Percentiles rank a stretch among this genome's conserved stretches.
phyloP scores from a whole-genome alignment of 1,284 basidiomycete species.

The Apiotrichum mycotoxinovorans region DNA sequence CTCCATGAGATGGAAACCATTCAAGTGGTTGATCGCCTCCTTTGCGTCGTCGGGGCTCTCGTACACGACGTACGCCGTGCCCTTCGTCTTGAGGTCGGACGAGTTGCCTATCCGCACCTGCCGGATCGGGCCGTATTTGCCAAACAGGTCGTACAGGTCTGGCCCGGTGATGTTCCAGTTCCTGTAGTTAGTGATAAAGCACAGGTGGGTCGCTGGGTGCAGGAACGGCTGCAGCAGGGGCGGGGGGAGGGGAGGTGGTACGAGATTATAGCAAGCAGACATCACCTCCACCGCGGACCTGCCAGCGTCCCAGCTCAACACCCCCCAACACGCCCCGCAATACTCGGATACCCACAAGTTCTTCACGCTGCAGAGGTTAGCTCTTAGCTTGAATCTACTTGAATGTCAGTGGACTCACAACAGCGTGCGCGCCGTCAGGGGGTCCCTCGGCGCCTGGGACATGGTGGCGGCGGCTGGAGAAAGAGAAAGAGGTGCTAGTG shows the following conservation, averaged over 20 bases:
- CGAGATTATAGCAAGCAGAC: too few species aligned
- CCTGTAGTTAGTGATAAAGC: slow-evolving; percentile 22
- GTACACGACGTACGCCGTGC: slow-evolving; percentile 84
- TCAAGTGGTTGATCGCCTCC: slow-evolving; percentile 91
- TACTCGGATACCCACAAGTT: slow-evolving; percentile 42
- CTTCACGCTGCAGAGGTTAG: slow-evolving; percentile 38
- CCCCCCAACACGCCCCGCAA: too few species aligned
- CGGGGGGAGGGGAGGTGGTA: background rate
- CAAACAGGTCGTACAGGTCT: slow-evolving; percentile 95
- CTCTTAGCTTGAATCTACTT: background rate
- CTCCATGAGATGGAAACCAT: slow-evolving; percentile 97
- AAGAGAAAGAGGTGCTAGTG: background rate
- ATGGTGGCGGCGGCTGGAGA: slow-evolving; percentile 14
- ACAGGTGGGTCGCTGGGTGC: background rate
- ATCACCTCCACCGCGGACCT: too few species aligned
- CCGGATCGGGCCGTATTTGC: slow-evolving; percentile 92
- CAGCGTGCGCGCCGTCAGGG: slow-evolving; percentile 41
- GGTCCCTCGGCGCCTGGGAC: slow-evolving; percentile 32
- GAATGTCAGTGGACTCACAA: slow-evolving; percentile 34
- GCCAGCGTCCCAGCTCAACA: too few species aligned
- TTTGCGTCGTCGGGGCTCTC: slow-evolving; percentile 66
- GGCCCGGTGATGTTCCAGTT: slow-evolving; percentile 89
- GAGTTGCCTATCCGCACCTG: slow-evolving; percentile 93
- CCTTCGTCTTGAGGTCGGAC: slow-evolving; percentile 73
- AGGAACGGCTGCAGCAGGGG: background rate